Evolutionary conservation across 495 filamentous ascomycete species (phyloP).

Genomic region (Pseudevernia furfuracea): DNA sequence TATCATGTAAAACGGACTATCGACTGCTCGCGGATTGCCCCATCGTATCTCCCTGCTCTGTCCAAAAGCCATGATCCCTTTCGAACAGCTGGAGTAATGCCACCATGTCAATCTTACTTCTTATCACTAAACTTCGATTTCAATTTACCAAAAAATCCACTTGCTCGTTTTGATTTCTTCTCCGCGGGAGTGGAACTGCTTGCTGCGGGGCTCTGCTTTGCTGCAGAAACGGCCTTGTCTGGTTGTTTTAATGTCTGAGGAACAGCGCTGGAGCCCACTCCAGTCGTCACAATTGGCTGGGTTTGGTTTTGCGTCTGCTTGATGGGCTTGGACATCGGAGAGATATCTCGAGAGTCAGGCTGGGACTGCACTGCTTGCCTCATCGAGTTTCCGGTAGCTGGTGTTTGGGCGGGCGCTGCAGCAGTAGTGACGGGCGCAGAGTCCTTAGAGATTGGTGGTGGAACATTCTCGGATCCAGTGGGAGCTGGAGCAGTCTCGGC

Average conservation of each 20-base stretch:
- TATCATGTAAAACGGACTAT: conserved; percentile 17
- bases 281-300: conserved; percentile 36
- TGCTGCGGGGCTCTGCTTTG: conserved; percentile 21
- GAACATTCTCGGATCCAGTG: conserved; percentile 14
- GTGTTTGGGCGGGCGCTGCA: conserved; percentile 14
- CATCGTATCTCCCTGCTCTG: neutral
- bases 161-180: conserved; percentile 44
- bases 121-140: conserved; percentile 34
- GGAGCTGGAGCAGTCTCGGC: conserved; percentile 36
- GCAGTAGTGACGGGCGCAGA: conserved; percentile 14
- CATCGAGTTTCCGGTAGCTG: conserved; percentile 15
- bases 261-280: conserved; percentile 26
- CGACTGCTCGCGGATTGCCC: neutral
- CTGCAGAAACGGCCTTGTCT: conserved; percentile 12
- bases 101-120: conserved; percentile 20
- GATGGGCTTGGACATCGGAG: conserved; percentile 35
- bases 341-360: conserved; percentile 36
- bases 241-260: conserved; percentile 23
- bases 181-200: conserved; percentile 29
- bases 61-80: neutral
- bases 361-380: conserved; percentile 15
- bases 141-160: conserved; percentile 43
- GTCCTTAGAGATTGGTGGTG: conserved; percentile 9
- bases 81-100: neutral
- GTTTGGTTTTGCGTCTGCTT: conserved; percentile 17